Evolutionary conservation across 2,329 filamentous ascomycete genomes (phyloP).

Genomic region (Endoconidiophora polonica): DNA sequence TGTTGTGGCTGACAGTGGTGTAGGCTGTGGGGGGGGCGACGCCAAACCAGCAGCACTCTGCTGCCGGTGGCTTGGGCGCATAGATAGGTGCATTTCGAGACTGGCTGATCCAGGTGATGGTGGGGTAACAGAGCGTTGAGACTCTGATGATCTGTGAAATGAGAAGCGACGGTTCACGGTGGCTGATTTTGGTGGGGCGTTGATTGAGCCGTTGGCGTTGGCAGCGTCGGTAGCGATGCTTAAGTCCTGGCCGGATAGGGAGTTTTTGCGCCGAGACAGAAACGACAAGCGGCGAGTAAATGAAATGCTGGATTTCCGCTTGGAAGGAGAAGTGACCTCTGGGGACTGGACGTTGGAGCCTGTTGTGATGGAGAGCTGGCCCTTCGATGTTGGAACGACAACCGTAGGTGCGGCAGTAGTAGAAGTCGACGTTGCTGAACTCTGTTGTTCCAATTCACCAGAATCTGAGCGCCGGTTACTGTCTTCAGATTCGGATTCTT

Average conservation of each 20-base stretch:
- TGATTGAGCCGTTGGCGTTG: background rate
- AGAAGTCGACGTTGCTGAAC: slow-evolving; percentile 7
- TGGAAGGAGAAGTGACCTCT: slow-evolving; percentile 2
- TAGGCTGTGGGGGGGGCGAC: background rate
- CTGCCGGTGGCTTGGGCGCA: slow-evolving; percentile 22
- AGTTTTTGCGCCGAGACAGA: background rate
- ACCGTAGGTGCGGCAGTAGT: slow-evolving; percentile 1
- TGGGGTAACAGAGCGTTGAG: slow-evolving; percentile 32
- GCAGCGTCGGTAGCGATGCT: background rate
- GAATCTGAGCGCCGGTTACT: slow-evolving; percentile 4
- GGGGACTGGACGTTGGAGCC: background rate
- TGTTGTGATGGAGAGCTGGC: background rate
- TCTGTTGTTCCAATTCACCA: slow-evolving; percentile 9
- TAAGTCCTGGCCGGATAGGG: background rate
- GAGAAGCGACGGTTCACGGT: slow-evolving; percentile 27
- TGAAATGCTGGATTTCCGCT: background rate
- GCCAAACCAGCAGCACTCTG: background rate
- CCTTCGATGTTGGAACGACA: background rate
- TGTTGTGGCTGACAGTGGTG: slow-evolving; percentile 21
- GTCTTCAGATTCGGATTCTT: slow-evolving; percentile 8
- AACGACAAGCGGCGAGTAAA: slow-evolving; percentile 4
- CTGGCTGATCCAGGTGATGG: slow-evolving; percentile 30
- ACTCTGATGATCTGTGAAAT: slow-evolving; percentile 28
- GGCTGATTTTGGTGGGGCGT: background rate
- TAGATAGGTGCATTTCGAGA: slow-evolving; percentile 25